phyloP scores from a whole-genome alignment of 2,329 filamentous ascomycete genomes.

The Paraphoma chrysanthemicola region DNA sequence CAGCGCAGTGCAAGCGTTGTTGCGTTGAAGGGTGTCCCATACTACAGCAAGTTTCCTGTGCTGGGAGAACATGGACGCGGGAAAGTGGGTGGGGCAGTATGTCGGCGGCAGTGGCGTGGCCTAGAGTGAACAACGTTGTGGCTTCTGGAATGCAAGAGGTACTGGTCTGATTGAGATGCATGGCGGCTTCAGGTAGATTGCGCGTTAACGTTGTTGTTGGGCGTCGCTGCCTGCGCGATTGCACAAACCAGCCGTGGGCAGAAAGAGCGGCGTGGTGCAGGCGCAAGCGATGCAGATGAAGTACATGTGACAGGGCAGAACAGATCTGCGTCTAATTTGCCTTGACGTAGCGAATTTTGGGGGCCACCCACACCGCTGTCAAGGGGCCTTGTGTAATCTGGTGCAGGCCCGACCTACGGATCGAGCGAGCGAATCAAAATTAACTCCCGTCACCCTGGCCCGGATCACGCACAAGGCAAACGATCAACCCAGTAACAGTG shows the following conservation, averaged over 20 bases:
- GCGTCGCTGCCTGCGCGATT: constrained; percentile 15
- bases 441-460: no score
- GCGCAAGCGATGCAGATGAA: neutral
- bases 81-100: constrained; percentile 14
- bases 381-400: no score
- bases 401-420: no score
- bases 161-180: constrained; percentile 21
- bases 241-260: constrained; percentile 7
- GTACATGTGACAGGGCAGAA: neutral
- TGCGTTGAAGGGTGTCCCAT: constrained; percentile 44
- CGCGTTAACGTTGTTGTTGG: neutral
- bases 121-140: constrained; percentile 13
- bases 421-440: no score
- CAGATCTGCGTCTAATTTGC: no score
- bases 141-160: constrained; percentile 17
- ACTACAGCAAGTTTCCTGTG: constrained; percentile 45
- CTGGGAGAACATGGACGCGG: constrained; percentile 28
- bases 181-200: constrained; percentile 17
- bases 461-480: no score
- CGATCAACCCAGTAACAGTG: no score
- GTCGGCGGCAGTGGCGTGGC: constrained; percentile 13
- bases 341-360: no score
- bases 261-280: constrained; percentile 1
- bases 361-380: no score
- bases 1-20: constrained; percentile 43